Evolutionary conservation across 192 early-diverging fungal species (phyloP), one percentile per base, ranked within the genome.

Genomic region (Entomortierella chlamydospora): DNA sequence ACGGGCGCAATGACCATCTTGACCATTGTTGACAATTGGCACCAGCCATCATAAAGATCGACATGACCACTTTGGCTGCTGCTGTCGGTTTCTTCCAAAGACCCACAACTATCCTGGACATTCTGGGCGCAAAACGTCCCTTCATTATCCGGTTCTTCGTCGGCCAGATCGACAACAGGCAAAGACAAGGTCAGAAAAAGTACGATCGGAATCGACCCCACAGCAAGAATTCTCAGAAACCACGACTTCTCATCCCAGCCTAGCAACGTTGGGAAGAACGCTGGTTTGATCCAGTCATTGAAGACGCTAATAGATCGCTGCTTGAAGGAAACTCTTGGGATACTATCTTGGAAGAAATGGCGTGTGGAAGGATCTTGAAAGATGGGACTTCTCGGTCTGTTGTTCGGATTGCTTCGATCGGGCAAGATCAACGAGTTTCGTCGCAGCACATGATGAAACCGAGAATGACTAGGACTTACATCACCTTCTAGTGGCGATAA

Each of bases 1-100:
- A 92, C 28, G 11, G 92, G 86, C 8, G 85, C 85, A 39, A 86
- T 28, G 4, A 88, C 45, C 45, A 89, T 68, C 55, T 94, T 91
- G 30, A 86, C 47, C 8, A 88, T 84, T 22, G 89, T 90, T 30
- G 92, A 58, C 61, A 86, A 85, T 50, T 82, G 81, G 57, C 86
- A 76, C 85, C 90, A 87, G 12, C 72, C 83, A 13, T 77, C 61
- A 42, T 69, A 62, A 7, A 80, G 42, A 18, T 67, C 43, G 1
- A 70, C 64, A 15, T 60, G 60, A 29, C 57, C 18, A 34, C 20
- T n/a, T 33, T 26, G 13, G 69, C 57, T 20, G 57, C 67, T n/a
- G 55, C 72, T 29, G 71, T 78, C 37, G 30, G 7, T 17, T 20
- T 20, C 45, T 47, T 11, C 45, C 15, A 47, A 47, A 11, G 45